Evolutionary conservation across 75 land plant species (phyloP), one percentile per base, ranked within the genome.

Genomic region (Larix kaempferi): DNA sequence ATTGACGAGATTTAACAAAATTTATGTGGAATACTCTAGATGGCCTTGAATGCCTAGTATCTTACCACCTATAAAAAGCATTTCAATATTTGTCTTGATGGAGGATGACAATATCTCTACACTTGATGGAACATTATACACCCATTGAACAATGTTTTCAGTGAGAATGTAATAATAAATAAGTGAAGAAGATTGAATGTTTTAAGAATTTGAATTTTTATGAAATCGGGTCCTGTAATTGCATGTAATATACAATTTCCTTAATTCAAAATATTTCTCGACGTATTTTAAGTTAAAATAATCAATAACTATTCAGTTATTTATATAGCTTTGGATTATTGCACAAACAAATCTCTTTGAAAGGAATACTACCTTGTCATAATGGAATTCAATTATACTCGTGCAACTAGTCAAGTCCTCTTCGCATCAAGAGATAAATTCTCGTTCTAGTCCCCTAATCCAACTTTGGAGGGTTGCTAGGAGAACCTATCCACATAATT

Each of bases 31-130:
- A 84, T 93, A 92, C 80, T 94, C 98, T 12, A 92, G 95, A 56
- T 94, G 95, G 66, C 98, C 98, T 79, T 94, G 98, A 44, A 94
- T 87, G 17, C 98, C 95, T 81, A 94, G 78, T 3, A 90, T 78
- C 67, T 90, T 90, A 56, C 92, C 86, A 8, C 86, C 93, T 10
- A 80, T 74, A 52, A 71, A 57, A 63, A 90, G 90, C 91, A 92
- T 92, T 72, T 92, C 95, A 0, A 90, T 59, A n/a, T 78, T 78
- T 25, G 92, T 94, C 72, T 87, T 90, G 8, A 85, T 80, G 0
- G 97, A 92, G 77, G 85, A 78, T 37, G 81, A 94, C 23, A 94
- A 56, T 66, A 90, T 63, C 52, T 89, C 89, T 56, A 88, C 92
- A 5, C 67, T 77, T 0, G 82, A 79, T 2, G 97, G 97, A 63